Percentiles rank a stretch among this genome's conserved stretches.
Evolutionary conservation across 75 land plant genomes (phyloP).

Genomic region (Isoetes taiwanensis): DNA sequence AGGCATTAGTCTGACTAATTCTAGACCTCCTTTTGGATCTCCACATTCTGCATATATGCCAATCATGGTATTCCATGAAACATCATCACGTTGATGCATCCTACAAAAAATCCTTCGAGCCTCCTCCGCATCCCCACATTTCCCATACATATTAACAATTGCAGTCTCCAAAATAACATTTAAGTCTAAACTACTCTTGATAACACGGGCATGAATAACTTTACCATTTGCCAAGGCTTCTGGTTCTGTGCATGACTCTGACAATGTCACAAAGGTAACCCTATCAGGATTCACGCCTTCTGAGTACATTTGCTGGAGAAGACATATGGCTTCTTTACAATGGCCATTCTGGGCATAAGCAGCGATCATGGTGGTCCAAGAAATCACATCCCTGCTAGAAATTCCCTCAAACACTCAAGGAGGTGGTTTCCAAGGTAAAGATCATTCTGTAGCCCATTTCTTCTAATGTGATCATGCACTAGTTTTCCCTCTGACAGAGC

Average conservation of each 20-base stretch:
- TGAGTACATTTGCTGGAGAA: slow-evolving; percentile 14
- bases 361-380: slow-evolving; percentile 25
- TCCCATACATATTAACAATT: background rate
- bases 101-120: background rate
- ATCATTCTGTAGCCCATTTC: too few species aligned
- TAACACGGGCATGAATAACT: slow-evolving; percentile 5
- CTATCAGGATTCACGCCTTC: background rate
- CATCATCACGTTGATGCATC: background rate
- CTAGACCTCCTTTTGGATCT: background rate
- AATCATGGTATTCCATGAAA: slow-evolving; percentile 15
- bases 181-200: background rate
- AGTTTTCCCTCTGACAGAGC: too few species aligned
- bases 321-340: background rate
- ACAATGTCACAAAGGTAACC: background rate
- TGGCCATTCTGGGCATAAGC: slow-evolving; percentile 8
- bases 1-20: background rate
- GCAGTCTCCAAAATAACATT: slow-evolving; percentile 5
- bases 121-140: background rate
- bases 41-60: slow-evolving; percentile 7
- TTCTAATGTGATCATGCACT: too few species aligned
- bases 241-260: background rate
- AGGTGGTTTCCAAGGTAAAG: too few species aligned
- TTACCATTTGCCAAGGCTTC: background rate
- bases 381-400: slow-evolving; percentile 11
- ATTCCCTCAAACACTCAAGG: slow-evolving; percentile 19